A percentile compares a stretch with the other conserved stretches of the same genome.
These are phyloP conservation scores for Symbiodinium pilosum DNA, from an alignment of 73 alveolate genomes.

Conservation along the genomic window DNA sequence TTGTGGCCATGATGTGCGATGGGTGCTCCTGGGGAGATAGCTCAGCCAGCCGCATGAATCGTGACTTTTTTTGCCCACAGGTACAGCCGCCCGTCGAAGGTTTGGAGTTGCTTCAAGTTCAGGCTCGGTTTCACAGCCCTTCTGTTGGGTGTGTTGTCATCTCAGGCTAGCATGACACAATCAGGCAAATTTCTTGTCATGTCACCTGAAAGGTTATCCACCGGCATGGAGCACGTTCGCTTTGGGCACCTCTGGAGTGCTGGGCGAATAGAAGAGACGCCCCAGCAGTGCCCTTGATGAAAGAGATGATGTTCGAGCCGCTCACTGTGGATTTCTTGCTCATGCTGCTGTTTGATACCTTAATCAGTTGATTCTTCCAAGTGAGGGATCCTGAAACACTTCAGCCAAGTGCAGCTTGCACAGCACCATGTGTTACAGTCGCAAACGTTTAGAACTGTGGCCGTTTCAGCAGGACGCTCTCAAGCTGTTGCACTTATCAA, in stretches of 20 bases:
- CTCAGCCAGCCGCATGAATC: not conserved
- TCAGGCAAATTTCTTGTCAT: not conserved
- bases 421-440: no score
- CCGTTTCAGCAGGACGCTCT: not conserved
- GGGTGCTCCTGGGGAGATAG: not conserved
- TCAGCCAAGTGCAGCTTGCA: no score
- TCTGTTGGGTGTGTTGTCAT: no score
- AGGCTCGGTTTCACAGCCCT: no score
- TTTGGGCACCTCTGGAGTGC: constrained; percentile 82
- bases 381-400: no score
- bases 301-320: no score
- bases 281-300: not conserved
- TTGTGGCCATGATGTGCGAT: not conserved
- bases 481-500: no score
- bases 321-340: no score
- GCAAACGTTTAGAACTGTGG: not conserved
- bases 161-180: not conserved
- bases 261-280: constrained; percentile 6
- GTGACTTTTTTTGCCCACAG: not conserved
- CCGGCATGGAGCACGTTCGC: constrained; percentile 79
- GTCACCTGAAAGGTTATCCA: constrained; percentile 27
- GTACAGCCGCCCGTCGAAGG: constrained; percentile 6
- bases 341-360: no score
- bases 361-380: no score
- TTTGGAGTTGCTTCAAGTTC: constrained; percentile 38